Base-by-base conservation (phyloP, 345 rosid genomes). In the Barbarea vulgaris region DNA sequence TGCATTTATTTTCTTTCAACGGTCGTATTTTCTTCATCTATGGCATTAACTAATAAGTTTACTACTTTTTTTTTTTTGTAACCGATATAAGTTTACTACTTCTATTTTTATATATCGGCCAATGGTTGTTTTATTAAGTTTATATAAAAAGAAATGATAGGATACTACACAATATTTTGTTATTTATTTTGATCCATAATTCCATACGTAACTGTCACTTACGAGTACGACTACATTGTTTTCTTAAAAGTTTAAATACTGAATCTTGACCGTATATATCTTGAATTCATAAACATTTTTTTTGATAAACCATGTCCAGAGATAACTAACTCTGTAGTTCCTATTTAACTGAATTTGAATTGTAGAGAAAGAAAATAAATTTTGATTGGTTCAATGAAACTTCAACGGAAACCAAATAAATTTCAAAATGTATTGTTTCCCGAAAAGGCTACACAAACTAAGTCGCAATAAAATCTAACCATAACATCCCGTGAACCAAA, bases 401-500 rank as follows among this genome's bases (percentile, higher is more conserved):
- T 14, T 54, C 34, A 55, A 56, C 21, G 50, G 50, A 37, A 61
- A 61, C 31, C 4, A 39, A 33, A 33, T 33, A 17, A 10, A 37
- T 22, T 61, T 62, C 52, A 41, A 15, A 34, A 39, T 39, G 1
- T 9, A 15, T 41, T 62, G 67, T 62, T 62, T 22, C 36, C 24
- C 51, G 24, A 62, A 62, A 41, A 15, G 34, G 67, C 22, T 39
- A 37, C 31, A 37, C 30, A 60, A 14, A 61, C 31, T 61, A 76
- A 24, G 14, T 56, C 54, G 73, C 66, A 74, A 83, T 85, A 84
- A 88, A 88, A 74, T 47, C 84, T 52, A 60, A 52, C 81, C 81
- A 72, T 60, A 58, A 81, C 58, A 79, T 91, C 97, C 73, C 97
- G 94, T 88, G 96, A 90, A 73, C 75, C 44, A 72, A 57, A 44